Conservation (phyloP, 257 asterid genomes). For the Scutellaria minor region DNA sequence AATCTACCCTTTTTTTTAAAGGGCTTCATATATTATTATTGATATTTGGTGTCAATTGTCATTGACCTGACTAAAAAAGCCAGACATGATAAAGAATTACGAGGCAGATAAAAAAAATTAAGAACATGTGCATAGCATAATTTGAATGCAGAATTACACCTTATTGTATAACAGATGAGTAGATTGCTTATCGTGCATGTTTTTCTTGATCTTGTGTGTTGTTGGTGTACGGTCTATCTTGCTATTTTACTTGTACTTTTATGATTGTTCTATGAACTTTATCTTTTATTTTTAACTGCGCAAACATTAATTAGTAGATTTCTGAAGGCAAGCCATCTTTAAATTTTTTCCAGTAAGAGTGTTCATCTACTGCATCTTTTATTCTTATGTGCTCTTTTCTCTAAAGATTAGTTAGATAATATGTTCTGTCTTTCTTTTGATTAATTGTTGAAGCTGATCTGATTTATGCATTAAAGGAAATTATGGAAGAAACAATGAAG, state of each 20-base stretch:
- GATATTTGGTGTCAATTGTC: too few species aligned
- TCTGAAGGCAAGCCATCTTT: background rate
- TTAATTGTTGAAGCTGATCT: background rate
- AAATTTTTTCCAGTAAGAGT: constrained; percentile 14
- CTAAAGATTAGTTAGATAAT: constrained; percentile 4
- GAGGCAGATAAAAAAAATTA: too few species aligned
- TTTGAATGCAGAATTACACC: background rate
- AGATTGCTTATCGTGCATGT: constrained; percentile 24
- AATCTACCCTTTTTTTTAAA: too few species aligned
- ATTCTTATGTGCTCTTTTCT: constrained; percentile 12
- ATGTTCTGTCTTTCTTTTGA: constrained; percentile 19
- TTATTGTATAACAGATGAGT: background rate
- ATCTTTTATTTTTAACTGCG: background rate
- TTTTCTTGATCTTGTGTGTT: background rate
- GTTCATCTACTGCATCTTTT: constrained; percentile 17
- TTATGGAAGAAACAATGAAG: constrained; percentile 73
- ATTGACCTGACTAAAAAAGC: too few species aligned
- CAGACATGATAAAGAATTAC: too few species aligned
- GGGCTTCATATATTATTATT: too few species aligned
- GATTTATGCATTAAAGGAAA: constrained; percentile 51
- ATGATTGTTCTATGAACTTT: constrained; percentile 15
- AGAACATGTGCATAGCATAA: too few species aligned
- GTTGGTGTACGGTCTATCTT: background rate
- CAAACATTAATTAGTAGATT: constrained; percentile 17
- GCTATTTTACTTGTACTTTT: constrained; percentile 7